phyloP scores from a whole-genome alignment of 1,139 yeast genomes.

The Suhomyces bolitotheri region DNA sequence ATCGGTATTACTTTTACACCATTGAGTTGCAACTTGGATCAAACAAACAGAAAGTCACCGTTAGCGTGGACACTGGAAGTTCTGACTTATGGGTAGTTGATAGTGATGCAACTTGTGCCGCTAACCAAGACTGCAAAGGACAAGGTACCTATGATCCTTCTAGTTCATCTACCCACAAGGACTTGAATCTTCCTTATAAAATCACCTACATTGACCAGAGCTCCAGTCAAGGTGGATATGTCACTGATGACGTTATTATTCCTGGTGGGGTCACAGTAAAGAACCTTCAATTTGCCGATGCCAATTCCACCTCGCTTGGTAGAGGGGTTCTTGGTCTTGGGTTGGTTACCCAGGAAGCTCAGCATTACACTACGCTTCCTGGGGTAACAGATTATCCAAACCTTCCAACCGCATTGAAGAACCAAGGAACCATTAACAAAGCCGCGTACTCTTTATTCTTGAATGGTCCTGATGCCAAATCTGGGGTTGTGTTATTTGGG shows the following conservation, averaged over 20 bases:
- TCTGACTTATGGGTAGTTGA: slow-evolving; percentile 26
- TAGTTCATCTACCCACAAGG: slow-evolving; percentile 10
- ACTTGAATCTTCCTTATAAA: slow-evolving; percentile 10
- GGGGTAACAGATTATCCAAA: slow-evolving; percentile 17
- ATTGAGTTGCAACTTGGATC: slow-evolving; percentile 15
- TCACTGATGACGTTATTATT: slow-evolving; percentile 18
- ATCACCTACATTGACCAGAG: slow-evolving; percentile 20
- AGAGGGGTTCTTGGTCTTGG: slow-evolving; percentile 45
- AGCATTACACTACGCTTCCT: neutral
- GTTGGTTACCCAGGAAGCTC: neutral
- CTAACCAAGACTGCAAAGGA: slow-evolving; percentile 14
- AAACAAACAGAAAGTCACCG: slow-evolving; percentile 12
- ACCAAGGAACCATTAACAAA: slow-evolving; percentile 22
- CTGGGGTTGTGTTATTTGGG: slow-evolving; percentile 22
- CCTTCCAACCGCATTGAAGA: slow-evolving; percentile 23
- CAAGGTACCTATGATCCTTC: slow-evolving; percentile 15
- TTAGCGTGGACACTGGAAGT: slow-evolving; percentile 23
- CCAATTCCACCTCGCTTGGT: slow-evolving; percentile 14
- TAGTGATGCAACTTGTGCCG: slow-evolving; percentile 24
- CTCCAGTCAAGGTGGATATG: slow-evolving; percentile 19
- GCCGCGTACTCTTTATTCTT: slow-evolving; percentile 26
- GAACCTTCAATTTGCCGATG: slow-evolving; percentile 22
- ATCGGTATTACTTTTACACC: slow-evolving; percentile 4
- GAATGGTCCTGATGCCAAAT: slow-evolving; percentile 13
- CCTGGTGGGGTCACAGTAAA: slow-evolving; percentile 14